Evolutionary conservation across 1,284 basidiomycete genomes (phyloP).

Genomic region (Gymnopus androsaceus): DNA sequence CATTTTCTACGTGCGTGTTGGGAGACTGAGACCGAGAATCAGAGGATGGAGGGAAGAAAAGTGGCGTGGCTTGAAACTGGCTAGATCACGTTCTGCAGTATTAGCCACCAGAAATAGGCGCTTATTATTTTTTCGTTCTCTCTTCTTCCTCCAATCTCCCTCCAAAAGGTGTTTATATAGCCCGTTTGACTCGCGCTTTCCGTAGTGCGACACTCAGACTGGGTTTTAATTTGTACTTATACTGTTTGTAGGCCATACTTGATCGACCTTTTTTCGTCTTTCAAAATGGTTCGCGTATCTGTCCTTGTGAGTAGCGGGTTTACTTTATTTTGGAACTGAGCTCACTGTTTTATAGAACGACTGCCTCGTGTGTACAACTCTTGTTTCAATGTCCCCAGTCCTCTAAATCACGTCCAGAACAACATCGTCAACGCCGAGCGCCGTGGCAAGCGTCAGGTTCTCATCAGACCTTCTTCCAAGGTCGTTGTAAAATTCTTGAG

Average conservation of each 20-base stretch:
- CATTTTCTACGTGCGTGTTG: too few species aligned
- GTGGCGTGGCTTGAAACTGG: background rate
- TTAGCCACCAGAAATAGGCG: too few species aligned
- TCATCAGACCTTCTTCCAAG: conserved; percentile 94
- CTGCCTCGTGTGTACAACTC: too few species aligned
- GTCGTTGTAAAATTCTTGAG: conserved; percentile 95
- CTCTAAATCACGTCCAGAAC: too few species aligned
- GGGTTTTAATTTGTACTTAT: conserved; percentile 44
- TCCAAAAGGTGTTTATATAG: conserved; percentile 22
- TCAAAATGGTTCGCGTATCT: conserved; percentile 82
- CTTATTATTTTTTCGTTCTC: background rate
- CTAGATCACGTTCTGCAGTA: too few species aligned
- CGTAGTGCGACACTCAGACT: conserved; percentile 81
- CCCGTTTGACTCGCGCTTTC: conserved; percentile 82
- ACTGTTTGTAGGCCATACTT: conserved; percentile 26
- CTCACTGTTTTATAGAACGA: conserved; percentile 60
- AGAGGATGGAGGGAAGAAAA: too few species aligned
- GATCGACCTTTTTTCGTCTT: conserved; percentile 25
- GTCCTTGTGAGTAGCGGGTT: conserved; percentile 62
- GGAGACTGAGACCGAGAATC: too few species aligned
- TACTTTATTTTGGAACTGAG: conserved; percentile 15
- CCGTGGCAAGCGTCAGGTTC: conserved; percentile 96
- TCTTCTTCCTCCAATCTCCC: conserved; percentile 2
- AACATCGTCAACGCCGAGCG: conserved; percentile 99
- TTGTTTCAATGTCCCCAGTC: too few species aligned